Conservation (phyloP, 306 rosid genomes). For the Medicago lupulina region DNA sequence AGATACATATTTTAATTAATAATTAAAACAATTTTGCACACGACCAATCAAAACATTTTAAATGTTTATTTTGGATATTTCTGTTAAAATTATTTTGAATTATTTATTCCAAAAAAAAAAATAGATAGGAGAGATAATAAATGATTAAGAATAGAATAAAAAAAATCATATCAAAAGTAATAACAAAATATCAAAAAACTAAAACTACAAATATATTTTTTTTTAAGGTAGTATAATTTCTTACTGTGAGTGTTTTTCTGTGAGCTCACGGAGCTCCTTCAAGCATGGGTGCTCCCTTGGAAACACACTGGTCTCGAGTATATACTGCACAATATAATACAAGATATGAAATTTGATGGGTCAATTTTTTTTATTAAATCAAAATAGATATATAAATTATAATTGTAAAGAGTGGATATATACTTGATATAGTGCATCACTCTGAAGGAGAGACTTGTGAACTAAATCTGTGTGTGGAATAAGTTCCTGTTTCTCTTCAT, state of each 20-base stretch:
- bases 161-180: no score
- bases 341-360: neutral
- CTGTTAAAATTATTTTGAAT: no score
- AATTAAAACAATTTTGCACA: no score
- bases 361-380: no score
- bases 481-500: neutral
- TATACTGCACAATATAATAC: slow-evolving; percentile 50
- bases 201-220: no score
- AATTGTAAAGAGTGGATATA: neutral
- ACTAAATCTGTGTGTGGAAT: slow-evolving; percentile 65
- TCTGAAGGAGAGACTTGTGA: slow-evolving; percentile 85
- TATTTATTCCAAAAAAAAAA: no score
- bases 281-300: slow-evolving; percentile 86
- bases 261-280: slow-evolving; percentile 87
- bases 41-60: no score
- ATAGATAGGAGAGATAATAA: no score
- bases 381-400: neutral
- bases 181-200: no score
- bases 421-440: slow-evolving; percentile 89
- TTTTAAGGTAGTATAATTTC: neutral
- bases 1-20: no score
- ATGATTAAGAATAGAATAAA: no score
- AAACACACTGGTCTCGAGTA: slow-evolving; percentile 82
- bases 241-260: slow-evolving; percentile 84
- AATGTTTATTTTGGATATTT: no score